phyloP scores from a whole-genome alignment of 805 yeast genomes.

The Nakazawaea populi region DNA sequence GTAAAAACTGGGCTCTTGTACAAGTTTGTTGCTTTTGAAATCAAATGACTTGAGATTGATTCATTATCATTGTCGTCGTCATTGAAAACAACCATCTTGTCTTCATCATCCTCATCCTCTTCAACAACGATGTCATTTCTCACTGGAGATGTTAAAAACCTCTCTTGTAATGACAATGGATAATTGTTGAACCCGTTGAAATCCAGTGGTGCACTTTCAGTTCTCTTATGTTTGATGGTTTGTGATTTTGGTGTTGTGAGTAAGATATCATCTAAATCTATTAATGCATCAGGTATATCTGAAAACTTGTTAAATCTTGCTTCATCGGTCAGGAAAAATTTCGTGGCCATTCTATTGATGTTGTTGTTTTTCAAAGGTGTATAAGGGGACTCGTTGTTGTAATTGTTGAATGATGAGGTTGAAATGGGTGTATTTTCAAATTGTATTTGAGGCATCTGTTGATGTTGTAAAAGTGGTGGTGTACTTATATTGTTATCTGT shows the following conservation, averaged over 20 bases:
- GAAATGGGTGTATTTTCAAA: neutral
- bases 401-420: neutral
- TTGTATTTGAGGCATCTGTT: neutral
- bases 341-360: conserved; percentile 11
- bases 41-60: conserved; percentile 4
- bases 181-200: neutral
- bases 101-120: conserved; percentile 8
- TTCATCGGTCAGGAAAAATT: conserved; percentile 27
- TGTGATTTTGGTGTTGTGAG: conserved; percentile 4
- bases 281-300: conserved; percentile 25
- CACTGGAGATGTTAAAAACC: conserved; percentile 9
- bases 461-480: neutral
- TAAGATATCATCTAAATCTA: conserved; percentile 23
- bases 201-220: conserved; percentile 11
- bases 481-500: neutral
- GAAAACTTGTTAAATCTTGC: conserved; percentile 20
- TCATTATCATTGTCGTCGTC: conserved; percentile 7
- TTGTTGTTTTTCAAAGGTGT: neutral
- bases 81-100: conserved; percentile 6
- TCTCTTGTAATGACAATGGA: neutral
- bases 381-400: neutral
- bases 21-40: neutral
- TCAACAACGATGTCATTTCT: conserved; percentile 9
- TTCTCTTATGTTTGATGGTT: conserved; percentile 3
- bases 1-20: neutral